phyloP scores from a whole-genome alignment of 176 grass and related monocot species.

The Aechmea fasciata region DNA sequence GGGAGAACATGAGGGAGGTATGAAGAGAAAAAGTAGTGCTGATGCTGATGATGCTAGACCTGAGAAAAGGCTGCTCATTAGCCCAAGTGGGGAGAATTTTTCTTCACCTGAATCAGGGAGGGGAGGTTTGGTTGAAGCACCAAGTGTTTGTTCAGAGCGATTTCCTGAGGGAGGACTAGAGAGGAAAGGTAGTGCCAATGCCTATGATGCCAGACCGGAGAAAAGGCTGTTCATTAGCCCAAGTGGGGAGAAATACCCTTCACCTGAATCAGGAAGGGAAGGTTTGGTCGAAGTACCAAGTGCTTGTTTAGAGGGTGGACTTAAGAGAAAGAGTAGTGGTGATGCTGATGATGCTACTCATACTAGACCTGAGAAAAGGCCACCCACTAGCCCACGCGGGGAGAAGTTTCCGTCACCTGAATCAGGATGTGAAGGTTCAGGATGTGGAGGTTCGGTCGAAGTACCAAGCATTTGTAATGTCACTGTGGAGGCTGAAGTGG shows the following conservation, averaged over 20 bases:
- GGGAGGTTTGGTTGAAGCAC: background rate
- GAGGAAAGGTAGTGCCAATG: constrained; percentile 7
- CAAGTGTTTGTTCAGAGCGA: background rate
- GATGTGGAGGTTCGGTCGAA: background rate
- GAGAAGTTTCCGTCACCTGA: constrained; percentile 28
- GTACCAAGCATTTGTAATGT: background rate
- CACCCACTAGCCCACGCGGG: constrained; percentile 36
- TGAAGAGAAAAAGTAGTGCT: constrained; percentile 37
- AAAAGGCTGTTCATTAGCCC: constrained; percentile 14
- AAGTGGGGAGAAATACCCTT: background rate
- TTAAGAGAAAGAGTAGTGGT: constrained; percentile 36
- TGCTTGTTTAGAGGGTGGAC: constrained; percentile 22
- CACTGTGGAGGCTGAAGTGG: background rate
- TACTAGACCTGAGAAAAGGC: constrained; percentile 30
- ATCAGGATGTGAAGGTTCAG: constrained; percentile 8
- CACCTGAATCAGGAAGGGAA: no score
- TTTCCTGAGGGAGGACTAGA: constrained; percentile 4
- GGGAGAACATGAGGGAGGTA: background rate
- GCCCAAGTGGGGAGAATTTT: constrained; percentile 35
- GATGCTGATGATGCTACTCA: constrained; percentile 20
- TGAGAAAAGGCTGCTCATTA: constrained; percentile 37
- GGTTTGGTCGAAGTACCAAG: background rate
- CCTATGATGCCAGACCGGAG: background rate
- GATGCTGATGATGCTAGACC: constrained; percentile 17
- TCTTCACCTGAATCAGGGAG: constrained; percentile 18